Evolutionary conservation across 768 basidiomycete genomes (phyloP).

Genomic region (Podaxis pistillaris): DNA sequence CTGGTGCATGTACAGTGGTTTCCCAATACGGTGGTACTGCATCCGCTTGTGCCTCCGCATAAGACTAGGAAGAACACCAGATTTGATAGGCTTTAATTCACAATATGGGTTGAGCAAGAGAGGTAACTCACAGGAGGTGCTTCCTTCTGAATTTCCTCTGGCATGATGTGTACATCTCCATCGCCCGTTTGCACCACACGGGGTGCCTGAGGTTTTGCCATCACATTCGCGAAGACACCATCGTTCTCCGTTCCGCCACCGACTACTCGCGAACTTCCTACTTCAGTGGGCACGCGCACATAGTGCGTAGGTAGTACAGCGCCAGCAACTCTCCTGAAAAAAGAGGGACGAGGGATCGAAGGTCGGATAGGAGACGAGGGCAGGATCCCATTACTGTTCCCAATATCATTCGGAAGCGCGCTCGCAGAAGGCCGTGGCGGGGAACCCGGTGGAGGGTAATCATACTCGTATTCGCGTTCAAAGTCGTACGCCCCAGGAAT

Average conservation of each 20-base stretch:
- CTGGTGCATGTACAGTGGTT: constrained; percentile 86
- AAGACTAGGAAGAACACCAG: constrained; percentile 52
- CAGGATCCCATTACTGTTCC: constrained; percentile 70
- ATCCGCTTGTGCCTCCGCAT: constrained; percentile 84
- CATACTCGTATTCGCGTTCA: constrained; percentile 75
- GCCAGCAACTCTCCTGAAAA: constrained; percentile 59
- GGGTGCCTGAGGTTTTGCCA: constrained; percentile 72
- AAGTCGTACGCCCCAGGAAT: constrained; percentile 68
- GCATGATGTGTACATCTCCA: constrained; percentile 61
- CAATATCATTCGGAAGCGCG: constrained; percentile 64
- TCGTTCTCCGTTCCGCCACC: constrained; percentile 83
- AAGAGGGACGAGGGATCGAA: constrained; percentile 41
- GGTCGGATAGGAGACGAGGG: constrained; percentile 45
- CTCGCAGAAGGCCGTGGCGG: constrained; percentile 59
- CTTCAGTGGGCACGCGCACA: constrained; percentile 44
- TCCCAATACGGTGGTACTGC: constrained; percentile 97
- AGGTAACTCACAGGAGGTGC: constrained; percentile 73
- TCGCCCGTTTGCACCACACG: constrained; percentile 47
- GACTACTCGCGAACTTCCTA: constrained; percentile 30
- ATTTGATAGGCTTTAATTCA: not conserved
- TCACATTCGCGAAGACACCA: constrained; percentile 94
- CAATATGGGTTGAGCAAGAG: not conserved
- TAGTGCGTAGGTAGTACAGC: constrained; percentile 69
- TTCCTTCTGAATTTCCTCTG: constrained; percentile 80
- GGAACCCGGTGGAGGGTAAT: constrained; percentile 75